phyloP scores from a whole-genome alignment of 306 rosid species.

The Cajanus cajan region DNA sequence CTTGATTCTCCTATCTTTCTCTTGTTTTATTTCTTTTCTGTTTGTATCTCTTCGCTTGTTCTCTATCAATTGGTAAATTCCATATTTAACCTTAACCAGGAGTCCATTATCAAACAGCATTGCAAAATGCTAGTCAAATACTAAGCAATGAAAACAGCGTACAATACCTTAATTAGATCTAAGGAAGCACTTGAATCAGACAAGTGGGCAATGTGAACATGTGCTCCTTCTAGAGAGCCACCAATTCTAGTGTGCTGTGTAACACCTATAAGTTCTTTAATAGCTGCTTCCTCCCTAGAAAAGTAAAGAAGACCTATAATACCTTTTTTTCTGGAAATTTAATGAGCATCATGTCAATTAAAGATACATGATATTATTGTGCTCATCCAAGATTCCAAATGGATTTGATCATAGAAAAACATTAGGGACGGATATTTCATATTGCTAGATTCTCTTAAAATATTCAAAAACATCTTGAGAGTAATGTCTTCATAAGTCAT shows the following conservation, averaged over 20 bases:
- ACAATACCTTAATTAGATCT: constrained; percentile 70
- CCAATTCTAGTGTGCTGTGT: constrained; percentile 71
- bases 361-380: background rate
- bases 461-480: background rate
- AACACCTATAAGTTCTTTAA: constrained; percentile 67
- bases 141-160: constrained; percentile 24
- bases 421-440: background rate
- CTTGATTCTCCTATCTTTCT: background rate
- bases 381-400: constrained; percentile 10
- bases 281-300: constrained; percentile 91
- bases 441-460: background rate
- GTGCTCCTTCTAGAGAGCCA: constrained; percentile 88
- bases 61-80: background rate
- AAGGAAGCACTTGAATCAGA: constrained; percentile 85
- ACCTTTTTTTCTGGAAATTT: background rate
- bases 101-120: background rate
- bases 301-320: background rate
- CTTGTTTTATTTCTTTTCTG: no score
- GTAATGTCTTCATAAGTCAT: background rate
- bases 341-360: constrained; percentile 1
- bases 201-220: constrained; percentile 90
- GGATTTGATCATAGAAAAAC: constrained; percentile 17
- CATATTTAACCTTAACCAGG: background rate
- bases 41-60: background rate
- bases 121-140: background rate